Evolutionary conservation across 441 rosid genomes (phyloP).

Genomic region (Melastoma candidum): DNA sequence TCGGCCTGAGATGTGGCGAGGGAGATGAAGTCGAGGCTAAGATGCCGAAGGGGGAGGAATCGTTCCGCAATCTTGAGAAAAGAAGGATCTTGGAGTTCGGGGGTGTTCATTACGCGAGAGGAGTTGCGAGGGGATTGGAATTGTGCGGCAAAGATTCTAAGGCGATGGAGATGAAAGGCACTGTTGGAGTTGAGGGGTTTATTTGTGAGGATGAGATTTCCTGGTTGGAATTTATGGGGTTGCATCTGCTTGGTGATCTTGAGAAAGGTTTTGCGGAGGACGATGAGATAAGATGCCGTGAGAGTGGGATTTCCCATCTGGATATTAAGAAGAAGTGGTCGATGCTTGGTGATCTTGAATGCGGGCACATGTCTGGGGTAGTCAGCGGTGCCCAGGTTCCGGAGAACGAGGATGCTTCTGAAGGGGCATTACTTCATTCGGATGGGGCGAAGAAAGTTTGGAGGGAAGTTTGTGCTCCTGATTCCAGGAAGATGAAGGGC

Average conservation of each 20-base stretch:
- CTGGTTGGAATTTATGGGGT: conserved; percentile 29
- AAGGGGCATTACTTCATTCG: not conserved
- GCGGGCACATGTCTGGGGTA: conserved; percentile 30
- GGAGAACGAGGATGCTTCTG: not conserved
- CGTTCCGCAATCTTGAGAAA: not conserved
- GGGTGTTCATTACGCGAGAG: not conserved
- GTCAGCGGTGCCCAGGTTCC: not conserved
- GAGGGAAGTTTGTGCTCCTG: conserved; percentile 6
- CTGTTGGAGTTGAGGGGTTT: no score
- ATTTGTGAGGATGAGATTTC: no score
- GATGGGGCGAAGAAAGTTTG: conserved; percentile 12
- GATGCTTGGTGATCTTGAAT: conserved; percentile 41
- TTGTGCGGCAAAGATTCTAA: no score
- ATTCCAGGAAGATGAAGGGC: conserved; percentile 18
- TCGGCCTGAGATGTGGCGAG: no score
- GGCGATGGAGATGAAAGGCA: no score
- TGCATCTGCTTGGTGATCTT: no score
- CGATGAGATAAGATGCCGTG: no score
- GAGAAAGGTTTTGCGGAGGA: no score
- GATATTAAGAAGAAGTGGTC: conserved; percentile 30
- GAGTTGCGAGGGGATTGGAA: not conserved
- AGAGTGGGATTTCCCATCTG: no score
- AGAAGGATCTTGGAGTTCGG: no score
- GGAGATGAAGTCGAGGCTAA: no score
- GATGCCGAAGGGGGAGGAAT: not conserved